These are phyloP conservation scores for Hymenoscyphus repandus DNA, from an alignment of 2,329 filamentous ascomycete species.

Conservation along the genomic window DNA sequence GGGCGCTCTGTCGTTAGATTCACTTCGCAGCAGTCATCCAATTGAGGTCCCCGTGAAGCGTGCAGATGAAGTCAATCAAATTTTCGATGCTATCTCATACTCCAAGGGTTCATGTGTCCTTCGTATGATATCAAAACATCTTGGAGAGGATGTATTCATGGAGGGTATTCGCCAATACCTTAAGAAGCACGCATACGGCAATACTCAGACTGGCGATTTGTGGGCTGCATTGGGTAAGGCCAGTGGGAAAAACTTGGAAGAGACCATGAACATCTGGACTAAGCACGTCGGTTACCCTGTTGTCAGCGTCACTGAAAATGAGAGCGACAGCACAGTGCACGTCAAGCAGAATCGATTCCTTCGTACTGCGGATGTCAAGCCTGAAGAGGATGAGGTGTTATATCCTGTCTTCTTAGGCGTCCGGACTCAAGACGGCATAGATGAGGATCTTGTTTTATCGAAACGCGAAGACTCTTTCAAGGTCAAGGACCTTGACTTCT, in stretches of 20 bases:
- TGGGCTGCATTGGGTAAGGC: slow-evolving; percentile 85
- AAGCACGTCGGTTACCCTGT: slow-evolving; percentile 95
- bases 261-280: slow-evolving; percentile 94
- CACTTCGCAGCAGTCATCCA: slow-evolving; percentile 87
- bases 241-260: slow-evolving; percentile 83
- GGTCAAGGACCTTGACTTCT: slow-evolving; percentile 77
- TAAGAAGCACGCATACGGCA: slow-evolving; percentile 94
- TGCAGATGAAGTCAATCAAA: slow-evolving; percentile 95
- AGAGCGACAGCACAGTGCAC: slow-evolving; percentile 65
- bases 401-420: slow-evolving; percentile 88
- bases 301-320: slow-evolving; percentile 75
- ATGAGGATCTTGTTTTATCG: slow-evolving; percentile 66
- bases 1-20: slow-evolving; percentile 81
- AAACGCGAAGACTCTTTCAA: slow-evolving; percentile 73
- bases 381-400: slow-evolving; percentile 82
- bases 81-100: slow-evolving; percentile 97
- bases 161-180: slow-evolving; percentile 87
- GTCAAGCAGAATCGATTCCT: slow-evolving; percentile 95
- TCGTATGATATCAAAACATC: slow-evolving; percentile 93
- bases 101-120: slow-evolving; percentile 94
- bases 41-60: slow-evolving; percentile 95
- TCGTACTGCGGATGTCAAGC: slow-evolving; percentile 85
- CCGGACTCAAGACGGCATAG: slow-evolving; percentile 75
- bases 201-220: slow-evolving; percentile 85
- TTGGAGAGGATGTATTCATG: slow-evolving; percentile 89